phyloP scores from a whole-genome alignment of 1,139 yeast genomes.

The Kurtzmaniella natalensis region DNA sequence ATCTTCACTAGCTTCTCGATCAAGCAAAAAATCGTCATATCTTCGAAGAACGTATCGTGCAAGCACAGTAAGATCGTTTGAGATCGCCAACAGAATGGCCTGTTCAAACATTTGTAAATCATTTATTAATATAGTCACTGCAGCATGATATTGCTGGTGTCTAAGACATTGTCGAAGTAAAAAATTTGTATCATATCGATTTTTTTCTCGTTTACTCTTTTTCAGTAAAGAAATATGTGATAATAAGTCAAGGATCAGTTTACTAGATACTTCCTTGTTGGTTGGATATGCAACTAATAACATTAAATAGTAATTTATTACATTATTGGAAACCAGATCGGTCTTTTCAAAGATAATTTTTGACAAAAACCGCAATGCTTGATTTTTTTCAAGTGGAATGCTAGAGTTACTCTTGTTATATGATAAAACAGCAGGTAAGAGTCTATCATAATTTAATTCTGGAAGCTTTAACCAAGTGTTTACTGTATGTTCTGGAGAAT shows the following conservation, averaged over 20 bases:
- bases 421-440: slow-evolving; percentile 72
- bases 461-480: slow-evolving; percentile 71
- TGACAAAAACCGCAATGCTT: slow-evolving; percentile 61
- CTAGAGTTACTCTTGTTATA: slow-evolving; percentile 48
- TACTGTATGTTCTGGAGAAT: slow-evolving; percentile 66
- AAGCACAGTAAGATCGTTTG: slow-evolving; percentile 54
- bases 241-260: slow-evolving; percentile 26
- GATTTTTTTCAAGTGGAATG: slow-evolving; percentile 41
- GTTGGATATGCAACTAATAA: slow-evolving; percentile 59
- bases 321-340: slow-evolving; percentile 36
- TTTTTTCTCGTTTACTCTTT: neutral
- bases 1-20: slow-evolving; percentile 8
- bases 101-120: slow-evolving; percentile 68
- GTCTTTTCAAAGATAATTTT: slow-evolving; percentile 51
- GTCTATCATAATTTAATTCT: slow-evolving; percentile 48
- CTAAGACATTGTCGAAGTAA: slow-evolving; percentile 70
- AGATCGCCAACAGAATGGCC: slow-evolving; percentile 72
- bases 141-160: slow-evolving; percentile 55
- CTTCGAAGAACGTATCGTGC: slow-evolving; percentile 40
- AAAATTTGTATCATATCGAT: slow-evolving; percentile 61
- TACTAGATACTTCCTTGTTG: slow-evolving; percentile 30
- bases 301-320: slow-evolving; percentile 67
- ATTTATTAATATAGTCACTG: slow-evolving; percentile 65
- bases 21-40: slow-evolving; percentile 24
- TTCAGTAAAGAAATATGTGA: neutral